Evolutionary conservation across 768 basidiomycete species (phyloP).

Genomic region (Gloeostereum incarnatum): DNA sequence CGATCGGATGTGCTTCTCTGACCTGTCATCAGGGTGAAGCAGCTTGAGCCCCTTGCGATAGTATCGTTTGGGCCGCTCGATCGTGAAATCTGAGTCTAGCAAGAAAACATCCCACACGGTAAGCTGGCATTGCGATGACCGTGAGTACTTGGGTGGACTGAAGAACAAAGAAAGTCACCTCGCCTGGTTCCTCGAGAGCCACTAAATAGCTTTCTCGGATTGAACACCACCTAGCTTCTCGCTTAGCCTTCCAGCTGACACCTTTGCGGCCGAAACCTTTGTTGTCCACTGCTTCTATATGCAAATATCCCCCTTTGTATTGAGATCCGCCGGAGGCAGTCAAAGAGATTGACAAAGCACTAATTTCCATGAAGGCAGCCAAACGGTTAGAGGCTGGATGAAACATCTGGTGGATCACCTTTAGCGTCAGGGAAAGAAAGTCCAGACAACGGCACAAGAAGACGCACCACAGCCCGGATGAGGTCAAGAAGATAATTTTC

Average conservation of each 20-base stretch:
- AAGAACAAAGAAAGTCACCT: conserved; percentile 30
- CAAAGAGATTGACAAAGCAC: conserved; percentile 73
- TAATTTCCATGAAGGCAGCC: conserved; percentile 86
- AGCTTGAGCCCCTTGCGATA: conserved; percentile 81
- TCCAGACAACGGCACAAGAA: neutral
- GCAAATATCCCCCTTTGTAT: conserved; percentile 83
- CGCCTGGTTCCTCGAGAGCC: conserved; percentile 77
- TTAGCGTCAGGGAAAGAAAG: neutral
- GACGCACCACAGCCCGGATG: conserved; percentile 79
- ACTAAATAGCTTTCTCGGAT: conserved; percentile 90
- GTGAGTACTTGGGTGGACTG: neutral
- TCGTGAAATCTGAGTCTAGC: conserved; percentile 79
- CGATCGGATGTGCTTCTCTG: conserved; percentile 14
- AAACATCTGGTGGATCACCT: conserved; percentile 63
- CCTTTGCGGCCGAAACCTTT: conserved; percentile 63
- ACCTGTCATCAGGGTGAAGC: conserved; percentile 27
- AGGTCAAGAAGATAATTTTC: conserved; percentile 85
- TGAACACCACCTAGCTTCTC: conserved; percentile 80
- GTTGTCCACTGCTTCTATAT: conserved; percentile 42
- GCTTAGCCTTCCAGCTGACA: conserved; percentile 45
- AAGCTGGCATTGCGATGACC: conserved; percentile 32
- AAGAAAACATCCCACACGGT: conserved; percentile 91
- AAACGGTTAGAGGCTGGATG: conserved; percentile 88
- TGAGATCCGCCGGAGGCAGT: conserved; percentile 79
- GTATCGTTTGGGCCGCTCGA: conserved; percentile 84